phyloP scores from a whole-genome alignment of 2,329 filamentous ascomycete species.

The Aspergillus phoenicis region DNA sequence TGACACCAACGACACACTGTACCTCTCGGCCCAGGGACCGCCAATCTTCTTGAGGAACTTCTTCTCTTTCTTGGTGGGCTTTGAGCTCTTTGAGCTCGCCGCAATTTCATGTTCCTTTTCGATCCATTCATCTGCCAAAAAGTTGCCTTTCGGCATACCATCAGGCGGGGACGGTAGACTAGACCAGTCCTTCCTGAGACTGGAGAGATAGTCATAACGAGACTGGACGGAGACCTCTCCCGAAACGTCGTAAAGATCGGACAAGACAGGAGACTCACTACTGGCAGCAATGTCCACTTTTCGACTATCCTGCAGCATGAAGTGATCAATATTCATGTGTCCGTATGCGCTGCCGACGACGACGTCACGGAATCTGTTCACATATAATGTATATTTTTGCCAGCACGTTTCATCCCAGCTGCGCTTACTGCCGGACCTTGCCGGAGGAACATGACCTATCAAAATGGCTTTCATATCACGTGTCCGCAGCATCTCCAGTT shows the following conservation, averaged over 20 bases:
- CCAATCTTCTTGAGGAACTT: constrained; percentile 69
- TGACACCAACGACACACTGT: constrained; percentile 75
- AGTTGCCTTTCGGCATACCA: constrained; percentile 19
- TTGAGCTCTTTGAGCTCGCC: constrained; percentile 23
- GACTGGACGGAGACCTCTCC: constrained; percentile 51
- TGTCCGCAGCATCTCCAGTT: constrained; percentile 78
- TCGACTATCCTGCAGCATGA: constrained; percentile 83
- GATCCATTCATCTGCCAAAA: constrained; percentile 10
- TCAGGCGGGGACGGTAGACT: constrained; percentile 64
- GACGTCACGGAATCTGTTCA: constrained; percentile 87
- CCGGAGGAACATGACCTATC: constrained; percentile 91
- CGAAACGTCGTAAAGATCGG: constrained; percentile 16
- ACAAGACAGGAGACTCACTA: constrained; percentile 14
- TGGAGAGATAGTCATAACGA: constrained; percentile 77
- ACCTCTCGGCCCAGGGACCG: constrained; percentile 81
- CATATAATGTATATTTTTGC: constrained; percentile 95
- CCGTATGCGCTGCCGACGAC: constrained; percentile 78
- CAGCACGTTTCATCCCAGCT: constrained; percentile 97
- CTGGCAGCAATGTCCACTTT: constrained; percentile 65
- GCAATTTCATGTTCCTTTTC: constrained; percentile 9
- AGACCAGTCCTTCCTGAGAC: constrained; percentile 77
- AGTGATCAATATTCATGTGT: constrained; percentile 99
- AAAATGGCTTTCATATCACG: constrained; percentile 92
- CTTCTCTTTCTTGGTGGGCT: constrained; percentile 44
- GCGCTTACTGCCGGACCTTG: constrained; percentile 78